Conservation (phyloP, 2,329 filamentous ascomycete genomes). For the Penicillium sp. region DNA sequence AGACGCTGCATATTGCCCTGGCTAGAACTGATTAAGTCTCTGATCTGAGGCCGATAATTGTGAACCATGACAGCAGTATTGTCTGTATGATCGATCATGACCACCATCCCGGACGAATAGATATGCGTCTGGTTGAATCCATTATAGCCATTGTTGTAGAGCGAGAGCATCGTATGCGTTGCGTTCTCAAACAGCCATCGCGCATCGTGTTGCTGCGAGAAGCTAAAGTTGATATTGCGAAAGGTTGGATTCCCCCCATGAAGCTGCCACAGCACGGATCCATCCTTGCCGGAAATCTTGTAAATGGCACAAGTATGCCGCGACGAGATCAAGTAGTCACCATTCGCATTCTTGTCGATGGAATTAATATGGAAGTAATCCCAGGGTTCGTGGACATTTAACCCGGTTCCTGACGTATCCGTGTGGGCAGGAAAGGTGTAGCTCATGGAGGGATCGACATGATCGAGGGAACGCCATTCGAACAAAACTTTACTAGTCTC, state of each 20-base stretch:
- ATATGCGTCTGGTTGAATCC: conserved; percentile 37
- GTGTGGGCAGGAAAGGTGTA: conserved; percentile 45
- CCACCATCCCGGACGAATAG: conserved; percentile 38
- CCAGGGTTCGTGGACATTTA: conserved; percentile 43
- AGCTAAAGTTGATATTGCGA: conserved; percentile 37
- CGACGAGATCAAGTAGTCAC: conserved; percentile 41
- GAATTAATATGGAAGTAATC: conserved; percentile 45
- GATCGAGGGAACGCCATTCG: conserved; percentile 48
- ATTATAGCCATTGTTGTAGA: conserved; percentile 42
- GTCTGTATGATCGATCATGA: conserved; percentile 34
- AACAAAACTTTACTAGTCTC: conserved; percentile 46
- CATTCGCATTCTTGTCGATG: conserved; percentile 38
- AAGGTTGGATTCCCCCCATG: conserved; percentile 36
- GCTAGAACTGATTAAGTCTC: conserved; percentile 31
- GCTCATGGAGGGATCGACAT: conserved; percentile 44
- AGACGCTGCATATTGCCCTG: conserved; percentile 39
- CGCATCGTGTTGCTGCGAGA: conserved; percentile 43
- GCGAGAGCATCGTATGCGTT: conserved; percentile 36
- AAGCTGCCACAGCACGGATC: conserved; percentile 37
- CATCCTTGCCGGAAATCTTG: conserved; percentile 38
- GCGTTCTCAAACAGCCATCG: conserved; percentile 36
- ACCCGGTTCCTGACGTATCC: conserved; percentile 45
- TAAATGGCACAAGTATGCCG: conserved; percentile 39
- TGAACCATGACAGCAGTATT: conserved; percentile 33
- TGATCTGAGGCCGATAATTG: conserved; percentile 26